Base-by-base conservation (phyloP, 1,139 yeast genomes). In the Meyerozyma carpophila region DNA sequence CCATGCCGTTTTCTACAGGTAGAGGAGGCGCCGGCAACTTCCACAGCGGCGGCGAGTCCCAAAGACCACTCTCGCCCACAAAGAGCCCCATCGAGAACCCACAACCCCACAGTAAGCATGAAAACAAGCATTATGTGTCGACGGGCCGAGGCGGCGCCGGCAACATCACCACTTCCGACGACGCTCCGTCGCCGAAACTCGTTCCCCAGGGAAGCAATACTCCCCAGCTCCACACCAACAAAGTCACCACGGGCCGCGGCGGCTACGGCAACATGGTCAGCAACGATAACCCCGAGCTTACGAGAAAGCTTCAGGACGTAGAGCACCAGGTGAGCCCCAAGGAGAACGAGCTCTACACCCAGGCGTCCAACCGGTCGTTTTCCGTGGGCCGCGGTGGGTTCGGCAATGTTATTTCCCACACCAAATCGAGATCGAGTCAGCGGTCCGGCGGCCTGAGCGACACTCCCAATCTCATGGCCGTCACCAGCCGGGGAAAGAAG, bases 111-210 rank as follows among this genome's bases (percentile, higher is more conserved):
- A 13, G 44, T 43, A 18, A 44, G 41, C 34, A 32, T 41, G 61
- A 63, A 36, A 74, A 74, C 41, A 65, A 64, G 47, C 65, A 67
- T 8, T 68, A 65, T 50, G 70, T 73, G 51, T 78, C 85, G n/a
- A 82, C 89, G 0, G 93, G 93, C 9, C 73, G 94, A 50, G 94
- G 94, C 9, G 93, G 94, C 4, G 86, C 87, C 0, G 93, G 93
- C 8, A 85, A 85, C 58, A 80, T 85, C 45, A 70, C 75, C 50
- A 52, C 69, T 1, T 66, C 80, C 8, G 57, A 55, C 37, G 60
- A 68, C 37, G 59, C 68, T 32, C 80, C 82, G 8, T 72, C 80
- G 9, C 84, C 84, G 3, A 75, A 70, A 44, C 59, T 78, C 34
- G 77, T 73, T 1, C 78, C 81, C 4, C 81, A 79, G 54, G 88